A percentile compares a stretch with the other conserved stretches of the same genome.
These are phyloP conservation scores for Monilinia fructigena DNA, from an alignment of 2,329 filamentous ascomycete species.

Conservation along the genomic window DNA sequence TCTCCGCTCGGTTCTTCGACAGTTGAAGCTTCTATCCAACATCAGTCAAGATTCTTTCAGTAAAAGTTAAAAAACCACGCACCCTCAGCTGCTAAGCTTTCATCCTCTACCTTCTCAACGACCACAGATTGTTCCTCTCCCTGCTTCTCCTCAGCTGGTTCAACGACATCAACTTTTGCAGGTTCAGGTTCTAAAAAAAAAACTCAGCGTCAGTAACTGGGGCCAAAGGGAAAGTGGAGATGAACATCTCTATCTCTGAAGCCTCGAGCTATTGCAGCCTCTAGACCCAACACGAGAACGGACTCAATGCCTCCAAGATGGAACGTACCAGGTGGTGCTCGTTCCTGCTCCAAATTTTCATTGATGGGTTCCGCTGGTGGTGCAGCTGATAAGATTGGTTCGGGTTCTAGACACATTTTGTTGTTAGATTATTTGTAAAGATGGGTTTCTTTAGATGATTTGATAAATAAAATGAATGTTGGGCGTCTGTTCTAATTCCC, in stretches of 20 bases:
- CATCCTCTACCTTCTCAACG: background rate
- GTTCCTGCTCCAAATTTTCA: conserved; percentile 8
- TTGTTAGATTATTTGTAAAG: background rate
- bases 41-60: background rate
- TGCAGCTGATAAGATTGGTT: background rate
- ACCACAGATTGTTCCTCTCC: background rate
- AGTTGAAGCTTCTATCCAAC: background rate
- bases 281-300: conserved; percentile 9
- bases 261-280: background rate
- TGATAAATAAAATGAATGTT: background rate
- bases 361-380: background rate
- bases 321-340: conserved; percentile 13
- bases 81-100: background rate
- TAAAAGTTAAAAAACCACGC: background rate
- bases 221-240: background rate
- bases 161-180: background rate
- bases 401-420: background rate
- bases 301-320: conserved; percentile 7
- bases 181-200: background rate
- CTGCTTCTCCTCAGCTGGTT: background rate
- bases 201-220: conserved; percentile 10
- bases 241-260: conserved; percentile 8
- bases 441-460: background rate
- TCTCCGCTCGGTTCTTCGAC: background rate
- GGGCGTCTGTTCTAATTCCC: background rate